A percentile compares a stretch with the other conserved stretches of the same genome.
These are phyloP conservation scores for Quercus gilva DNA, from an alignment of 306 rosid genomes.

Conservation along the genomic window DNA sequence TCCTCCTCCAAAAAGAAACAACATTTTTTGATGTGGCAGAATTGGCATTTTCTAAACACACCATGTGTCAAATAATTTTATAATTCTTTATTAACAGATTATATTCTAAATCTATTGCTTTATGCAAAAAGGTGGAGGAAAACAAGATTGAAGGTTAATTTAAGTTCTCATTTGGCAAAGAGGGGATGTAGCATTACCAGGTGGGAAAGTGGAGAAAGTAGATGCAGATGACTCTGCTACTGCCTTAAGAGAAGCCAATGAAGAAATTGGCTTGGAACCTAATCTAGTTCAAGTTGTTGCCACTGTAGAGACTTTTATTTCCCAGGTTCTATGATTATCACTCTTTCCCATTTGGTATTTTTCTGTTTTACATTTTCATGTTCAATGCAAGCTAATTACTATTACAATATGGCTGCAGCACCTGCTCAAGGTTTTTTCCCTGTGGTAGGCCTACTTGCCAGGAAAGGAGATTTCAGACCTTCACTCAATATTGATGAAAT, in stretches of 20 bases:
- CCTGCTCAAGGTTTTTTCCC: slow-evolving; percentile 25
- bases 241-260: slow-evolving; percentile 36
- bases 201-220: slow-evolving; percentile 37
- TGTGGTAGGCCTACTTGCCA: slow-evolving; percentile 25
- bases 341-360: not conserved
- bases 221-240: slow-evolving; percentile 34
- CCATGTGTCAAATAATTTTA: no score
- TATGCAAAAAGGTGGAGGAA: no score
- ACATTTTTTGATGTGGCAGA: no score
- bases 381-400: not conserved
- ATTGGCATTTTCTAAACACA: no score
- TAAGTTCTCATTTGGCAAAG: not conserved
- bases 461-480: slow-evolving; percentile 27
- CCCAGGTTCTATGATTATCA: slow-evolving; percentile 6
- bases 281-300: slow-evolving; percentile 27
- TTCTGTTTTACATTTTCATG: not conserved
- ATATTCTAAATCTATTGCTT: no score
- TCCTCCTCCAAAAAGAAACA: no score
- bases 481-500: slow-evolving; percentile 28
- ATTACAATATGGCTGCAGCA: slow-evolving; percentile 9
- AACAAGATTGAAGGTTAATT: not conserved
- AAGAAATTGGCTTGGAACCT: slow-evolving; percentile 35
- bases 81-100: no score
- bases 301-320: slow-evolving; percentile 26
- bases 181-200: slow-evolving; percentile 44